Percentiles rank a stretch among this genome's conserved stretches.
Evolutionary conservation across 1,284 basidiomycete genomes (phyloP).

Genomic region (Apiotrichum mycotoxinovorans): DNA sequence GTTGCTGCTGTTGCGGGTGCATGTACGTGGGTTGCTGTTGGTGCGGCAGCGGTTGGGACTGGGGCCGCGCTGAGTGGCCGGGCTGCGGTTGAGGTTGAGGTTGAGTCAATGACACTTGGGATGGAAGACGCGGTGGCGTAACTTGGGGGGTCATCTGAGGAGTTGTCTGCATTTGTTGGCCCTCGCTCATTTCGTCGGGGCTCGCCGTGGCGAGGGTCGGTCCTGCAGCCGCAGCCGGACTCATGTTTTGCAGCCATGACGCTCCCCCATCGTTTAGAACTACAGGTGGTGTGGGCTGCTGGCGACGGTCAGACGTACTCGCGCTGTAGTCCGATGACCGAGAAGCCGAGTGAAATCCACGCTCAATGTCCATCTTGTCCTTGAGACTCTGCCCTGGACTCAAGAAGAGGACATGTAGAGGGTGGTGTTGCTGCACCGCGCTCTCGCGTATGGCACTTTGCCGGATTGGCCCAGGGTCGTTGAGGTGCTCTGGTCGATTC

Average conservation of each 20-base stretch:
- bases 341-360: background rate
- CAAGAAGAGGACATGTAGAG: background rate
- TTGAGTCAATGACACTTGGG: background rate
- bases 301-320: background rate
- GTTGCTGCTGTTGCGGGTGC: background rate
- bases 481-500: too few species aligned
- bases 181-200: background rate
- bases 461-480: background rate
- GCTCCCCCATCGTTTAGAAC: background rate
- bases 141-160: too few species aligned
- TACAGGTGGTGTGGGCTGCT: background rate
- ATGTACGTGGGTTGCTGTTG: background rate
- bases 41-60: background rate
- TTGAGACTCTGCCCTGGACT: background rate
- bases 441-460: background rate
- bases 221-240: background rate
- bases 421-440: background rate
- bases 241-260: background rate
- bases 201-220: background rate
- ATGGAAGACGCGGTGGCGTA: background rate
- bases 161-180: background rate
- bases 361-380: background rate
- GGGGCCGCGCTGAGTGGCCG: too few species aligned
- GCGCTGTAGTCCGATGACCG: background rate
- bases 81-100: background rate